Base-by-base conservation (phyloP, 768 basidiomycete species). In the Boletus rubescentipes region DNA sequence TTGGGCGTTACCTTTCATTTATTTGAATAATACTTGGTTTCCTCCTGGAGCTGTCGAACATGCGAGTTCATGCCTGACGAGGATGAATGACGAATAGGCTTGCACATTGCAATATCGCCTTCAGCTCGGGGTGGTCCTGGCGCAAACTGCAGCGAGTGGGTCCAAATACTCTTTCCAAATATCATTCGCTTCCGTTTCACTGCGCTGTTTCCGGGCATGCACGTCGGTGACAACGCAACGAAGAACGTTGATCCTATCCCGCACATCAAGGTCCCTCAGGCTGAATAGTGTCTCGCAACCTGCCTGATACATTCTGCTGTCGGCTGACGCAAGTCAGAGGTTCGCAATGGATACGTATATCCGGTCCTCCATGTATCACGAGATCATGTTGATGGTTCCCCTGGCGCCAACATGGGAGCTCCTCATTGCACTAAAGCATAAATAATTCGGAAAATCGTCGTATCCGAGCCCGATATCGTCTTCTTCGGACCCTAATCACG, bases 201-300 rank as follows among this genome's bases (percentile, higher is more conserved):
- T 77, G 8, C 77, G 76, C 41, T 75, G 73, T 34, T 76, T 77
- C 48, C 84, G 82, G 23, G 79, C 63, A 66, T 84, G 58, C 9
- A 87, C 89, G 32, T 89, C 88, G 12, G 76, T 81, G 1, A 91
- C 82, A 14, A 89, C 79, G 12, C 76, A 75, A 55, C 91, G 88
- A 12, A 92, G 75, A 4, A 76, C 76, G 65, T 92, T 89, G 31
- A 91, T 79, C 58, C 82, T 86, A 42, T 85, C 83, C 58, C 82
- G 81, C 2, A 87, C 83, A 46, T 81, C 76, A 61, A 87, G 85
- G 50, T 86, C 79, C 29, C n/a, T n/a, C n/a, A n/a, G n/a, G n/a
- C 76, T 80, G 66, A 90, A 85, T n/a, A 91, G 57, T 35, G 83
- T 79, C 47, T 90, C 85, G 37, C 86, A 77, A 55, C 85, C 81